Percentiles rank a stretch among this genome's conserved stretches.
These are phyloP conservation scores for Xylaria sp. DNA, from an alignment of 2,329 filamentous ascomycete species.

Conservation along the genomic window DNA sequence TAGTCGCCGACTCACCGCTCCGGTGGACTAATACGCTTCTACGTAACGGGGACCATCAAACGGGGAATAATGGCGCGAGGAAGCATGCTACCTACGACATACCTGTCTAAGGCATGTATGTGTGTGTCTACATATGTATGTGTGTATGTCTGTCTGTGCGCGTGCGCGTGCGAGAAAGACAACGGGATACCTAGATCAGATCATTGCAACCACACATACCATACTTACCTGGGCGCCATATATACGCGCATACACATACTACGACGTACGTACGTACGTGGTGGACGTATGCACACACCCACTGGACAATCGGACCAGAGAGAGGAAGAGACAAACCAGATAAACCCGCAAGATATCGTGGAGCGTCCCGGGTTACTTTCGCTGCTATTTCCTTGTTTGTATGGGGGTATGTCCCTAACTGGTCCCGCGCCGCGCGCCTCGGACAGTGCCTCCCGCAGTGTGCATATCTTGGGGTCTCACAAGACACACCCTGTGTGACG, in stretches of 20 bases:
- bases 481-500: conserved; percentile 18
- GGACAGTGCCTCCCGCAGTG: conserved; percentile 31
- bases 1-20: background rate
- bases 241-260: too few species aligned
- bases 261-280: too few species aligned
- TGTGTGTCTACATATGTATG: background rate
- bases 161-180: background rate
- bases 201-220: background rate
- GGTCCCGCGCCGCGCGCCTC: conserved; percentile 21
- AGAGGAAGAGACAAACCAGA: background rate
- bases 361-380: background rate
- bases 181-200: background rate
- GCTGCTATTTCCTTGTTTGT: conserved; percentile 2
- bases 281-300: too few species aligned
- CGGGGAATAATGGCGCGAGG: background rate
- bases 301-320: background rate
- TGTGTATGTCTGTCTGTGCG: too few species aligned
- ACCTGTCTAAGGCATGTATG: too few species aligned
- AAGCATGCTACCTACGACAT: too few species aligned
- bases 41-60: background rate
- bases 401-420: conserved; percentile 18
- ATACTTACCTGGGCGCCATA: too few species aligned
- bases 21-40: background rate
- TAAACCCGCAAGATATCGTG: background rate
- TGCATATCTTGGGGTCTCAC: conserved; percentile 25